Percentiles rank a stretch among this genome's conserved stretches.
phyloP scores from a whole-genome alignment of 345 rosid species.

The Durio zibethinus region DNA sequence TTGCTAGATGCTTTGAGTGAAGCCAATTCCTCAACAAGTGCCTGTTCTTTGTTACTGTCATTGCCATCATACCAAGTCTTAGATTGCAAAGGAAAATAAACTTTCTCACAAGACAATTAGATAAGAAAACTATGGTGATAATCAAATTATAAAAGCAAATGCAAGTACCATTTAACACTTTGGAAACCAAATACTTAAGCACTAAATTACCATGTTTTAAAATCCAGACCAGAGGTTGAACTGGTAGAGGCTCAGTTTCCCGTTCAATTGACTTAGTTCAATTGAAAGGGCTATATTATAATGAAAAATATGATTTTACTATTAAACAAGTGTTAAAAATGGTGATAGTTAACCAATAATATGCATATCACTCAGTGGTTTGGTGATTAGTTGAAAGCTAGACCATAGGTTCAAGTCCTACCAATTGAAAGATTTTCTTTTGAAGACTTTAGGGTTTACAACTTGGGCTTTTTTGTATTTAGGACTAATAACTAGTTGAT shows the following conservation, averaged over 20 bases:
- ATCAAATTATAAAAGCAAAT: not conserved
- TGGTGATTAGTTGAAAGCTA: not conserved
- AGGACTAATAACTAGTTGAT: too few species aligned
- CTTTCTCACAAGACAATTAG: not conserved
- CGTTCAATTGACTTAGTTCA: not conserved
- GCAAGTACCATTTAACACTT: not conserved
- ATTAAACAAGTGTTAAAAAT: not conserved
- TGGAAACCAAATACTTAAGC: not conserved
- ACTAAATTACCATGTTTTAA: not conserved
- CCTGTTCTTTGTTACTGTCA: slow-evolving; percentile 59
- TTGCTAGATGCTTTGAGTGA: slow-evolving; percentile 43
- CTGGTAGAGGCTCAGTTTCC: not conserved
- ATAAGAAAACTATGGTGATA: not conserved
- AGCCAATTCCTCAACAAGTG: slow-evolving; percentile 64
- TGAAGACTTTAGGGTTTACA: too few species aligned
- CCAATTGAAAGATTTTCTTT: not conserved
- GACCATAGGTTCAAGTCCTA: not conserved
- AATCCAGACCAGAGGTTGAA: not conserved
- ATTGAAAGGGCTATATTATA: not conserved
- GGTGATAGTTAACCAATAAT: not conserved
- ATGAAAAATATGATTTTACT: not conserved
- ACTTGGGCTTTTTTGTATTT: too few species aligned
- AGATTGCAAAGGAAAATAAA: not conserved
- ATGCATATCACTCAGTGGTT: not conserved
- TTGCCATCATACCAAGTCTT: slow-evolving; percentile 18